Evolutionary conservation across 345 rosid genomes (phyloP), one percentile per base, ranked within the genome.

Genomic region (Streptanthus diversifolius): DNA sequence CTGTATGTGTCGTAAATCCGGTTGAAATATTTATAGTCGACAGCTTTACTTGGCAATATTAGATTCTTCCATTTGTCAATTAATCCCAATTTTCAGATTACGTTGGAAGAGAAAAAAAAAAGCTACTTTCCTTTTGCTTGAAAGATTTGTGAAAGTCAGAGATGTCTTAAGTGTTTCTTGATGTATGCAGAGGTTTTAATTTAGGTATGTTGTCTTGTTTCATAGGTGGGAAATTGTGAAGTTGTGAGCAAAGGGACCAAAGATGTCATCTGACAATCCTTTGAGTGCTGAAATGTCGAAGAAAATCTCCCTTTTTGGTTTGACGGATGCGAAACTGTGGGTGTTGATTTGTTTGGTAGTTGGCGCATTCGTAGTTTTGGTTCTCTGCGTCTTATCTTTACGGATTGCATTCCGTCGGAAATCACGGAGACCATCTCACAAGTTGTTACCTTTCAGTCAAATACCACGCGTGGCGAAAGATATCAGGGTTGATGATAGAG

Each of bases 381-480:
- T 88, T 85, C 90, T 92, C 62, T 84, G 85, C 51, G 62, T 86
- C 72, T 63, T 90, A 61, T 90, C 93, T 24, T 65, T 84, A 43
- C 92, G 97, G 97, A 67, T 84, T 53, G 82, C 84, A 22, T 92
- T 84, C 68, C 81, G 89, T 7, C 85, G 88, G 51, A 90, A 85
- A 80, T 80, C 84, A 21, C 85, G 85, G 69, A 80, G 80, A 74
- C 70, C 89, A 18, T 41, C 76, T 36, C 88, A 82, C 62, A 84
- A 83, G 82, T 74, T 77, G 75, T 80, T 78, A 72, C 65, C 91
- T 15, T 75, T 79, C 77, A 81, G 87, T 32, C 91, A 87, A 67
- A 90, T 92, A 74, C 98, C 99, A 36, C 77, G 83, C n/a, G 83
- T 87, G 53, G 83, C 96, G 0, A 95, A 92, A 72, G 99, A 95